Conservation (phyloP, 495 filamentous ascomycete genomes). For the Aspergillus kassunensis region DNA sequence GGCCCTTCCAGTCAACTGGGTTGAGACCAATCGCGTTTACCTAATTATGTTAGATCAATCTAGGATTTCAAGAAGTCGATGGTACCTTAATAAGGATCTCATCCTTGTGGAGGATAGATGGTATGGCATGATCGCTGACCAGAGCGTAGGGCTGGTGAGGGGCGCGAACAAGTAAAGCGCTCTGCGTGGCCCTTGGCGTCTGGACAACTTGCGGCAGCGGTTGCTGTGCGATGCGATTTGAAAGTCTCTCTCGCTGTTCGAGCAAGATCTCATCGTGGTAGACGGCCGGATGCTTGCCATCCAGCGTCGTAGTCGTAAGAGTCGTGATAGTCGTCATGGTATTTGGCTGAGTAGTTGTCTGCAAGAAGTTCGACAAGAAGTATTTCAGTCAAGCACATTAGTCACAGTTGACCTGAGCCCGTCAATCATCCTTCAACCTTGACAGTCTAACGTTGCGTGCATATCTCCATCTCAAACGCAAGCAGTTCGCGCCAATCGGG, state of each 20-base stretch:
- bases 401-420: neutral
- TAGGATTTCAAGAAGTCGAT: neutral
- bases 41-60: slow-evolving; percentile 19
- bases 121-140: slow-evolving; percentile 47
- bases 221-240: neutral
- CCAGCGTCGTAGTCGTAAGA: slow-evolving; percentile 1
- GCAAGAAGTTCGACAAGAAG: neutral
- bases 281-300: slow-evolving; percentile 14
- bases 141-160: slow-evolving; percentile 38
- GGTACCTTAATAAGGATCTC: slow-evolving; percentile 54
- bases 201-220: neutral
- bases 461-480: slow-evolving; percentile 3
- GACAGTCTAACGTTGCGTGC: neutral
- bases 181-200: slow-evolving; percentile 20
- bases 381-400: neutral
- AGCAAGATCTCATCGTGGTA: slow-evolving; percentile 9
- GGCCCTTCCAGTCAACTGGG: slow-evolving; percentile 71
- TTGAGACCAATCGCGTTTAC: slow-evolving; percentile 60
- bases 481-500: slow-evolving; percentile 1
- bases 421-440: neutral
- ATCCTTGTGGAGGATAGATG: slow-evolving; percentile 35
- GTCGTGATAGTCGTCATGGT: slow-evolving; percentile 11
- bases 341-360: neutral
- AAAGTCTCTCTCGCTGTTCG: slow-evolving; percentile 4
- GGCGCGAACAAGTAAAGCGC: slow-evolving; percentile 33